A percentile compares a stretch with the other conserved stretches of the same genome.
These are phyloP conservation scores for Capsicum pubescens DNA, from an alignment of 257 asterid species.

Conservation along the genomic window DNA sequence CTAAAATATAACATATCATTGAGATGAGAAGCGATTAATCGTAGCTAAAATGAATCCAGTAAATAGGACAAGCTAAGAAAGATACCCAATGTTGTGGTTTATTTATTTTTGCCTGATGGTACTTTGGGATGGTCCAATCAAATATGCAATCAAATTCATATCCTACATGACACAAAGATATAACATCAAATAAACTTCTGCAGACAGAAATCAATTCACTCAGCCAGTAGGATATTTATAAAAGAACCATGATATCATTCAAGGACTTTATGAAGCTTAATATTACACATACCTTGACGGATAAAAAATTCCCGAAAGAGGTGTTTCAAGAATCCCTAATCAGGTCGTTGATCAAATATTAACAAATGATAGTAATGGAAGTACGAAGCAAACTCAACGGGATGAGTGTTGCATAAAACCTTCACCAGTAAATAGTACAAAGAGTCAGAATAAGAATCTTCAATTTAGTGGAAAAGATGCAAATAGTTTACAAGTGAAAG, in stretches of 20 bases:
- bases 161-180: conserved; percentile 57
- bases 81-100: conserved; percentile 82
- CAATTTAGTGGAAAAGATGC: background rate
- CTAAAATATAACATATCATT: background rate
- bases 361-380: conserved; percentile 93
- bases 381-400: conserved; percentile 60
- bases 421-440: conserved; percentile 34
- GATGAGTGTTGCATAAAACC: conserved; percentile 74
- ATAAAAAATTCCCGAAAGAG: conserved; percentile 83
- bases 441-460: background rate
- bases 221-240: no score
- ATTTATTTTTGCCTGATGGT: conserved; percentile 87
- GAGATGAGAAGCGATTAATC: conserved; percentile 25
- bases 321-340: conserved; percentile 90
- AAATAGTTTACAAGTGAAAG: background rate
- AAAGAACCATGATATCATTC: background rate
- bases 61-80: conserved; percentile 28
- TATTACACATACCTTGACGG: conserved; percentile 71
- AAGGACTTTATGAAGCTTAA: conserved; percentile 27
- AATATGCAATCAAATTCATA: conserved; percentile 86
- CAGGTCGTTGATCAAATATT: conserved; percentile 95
- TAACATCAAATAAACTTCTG: conserved; percentile 17
- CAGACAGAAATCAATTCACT: no score
- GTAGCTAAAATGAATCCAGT: conserved; percentile 29
- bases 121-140: conserved; percentile 97